Base-by-base conservation (phyloP, 2,329 filamentous ascomycete genomes). In the Colletotrichum sidae region DNA sequence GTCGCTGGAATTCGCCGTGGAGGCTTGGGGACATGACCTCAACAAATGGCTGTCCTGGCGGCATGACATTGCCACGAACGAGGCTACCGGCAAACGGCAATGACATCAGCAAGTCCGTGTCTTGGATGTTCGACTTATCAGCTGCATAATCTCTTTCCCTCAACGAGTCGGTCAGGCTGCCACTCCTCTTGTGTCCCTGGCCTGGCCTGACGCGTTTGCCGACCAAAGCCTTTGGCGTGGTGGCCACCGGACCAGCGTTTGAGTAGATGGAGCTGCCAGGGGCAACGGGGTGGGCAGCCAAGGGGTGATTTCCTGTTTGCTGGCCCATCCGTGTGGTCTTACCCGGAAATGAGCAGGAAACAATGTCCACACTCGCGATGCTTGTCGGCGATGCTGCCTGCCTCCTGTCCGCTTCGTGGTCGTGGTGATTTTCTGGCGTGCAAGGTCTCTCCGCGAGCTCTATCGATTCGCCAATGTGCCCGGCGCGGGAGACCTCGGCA, bases 101-200 rank as follows among this genome's bases (percentile, higher is more conserved):
- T 9, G 89, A 84, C 68, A 90, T 83, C 12, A 89, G 77, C 13
- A 90, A 78, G 63, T 89, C 87, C 4, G 83, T 80, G 25, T 86
- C 86, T 68, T 85, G 86, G 68, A 82, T 81, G 4, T 82, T 73
- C 13, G 58, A 47, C 65, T 81, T 85, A 50, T 87, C 85, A 6
- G 77, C 76, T 25, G 76, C 87, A 78, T 80, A 90, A 77, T 96
- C 92, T 42, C 58, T 68, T 34, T 69, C 67, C 70, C 93, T 84
- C 55, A 95, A 77, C 1, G 94, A 95, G 78, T 97, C 93, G 0
- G 92, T 92, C 71, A 96, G 90, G 75, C 94, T 97, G 54, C 90
- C 93, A 73, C 92, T 97, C 25, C 94, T 89, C 76, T 93, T 94
- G 77, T 97, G 94, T 3, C 81, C 76, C 68, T 86, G 84, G 11